Percentiles rank a stretch among this genome's conserved stretches.
Conservation (phyloP, 2,329 filamentous ascomycete species). For the Trichoderma gracile region DNA sequence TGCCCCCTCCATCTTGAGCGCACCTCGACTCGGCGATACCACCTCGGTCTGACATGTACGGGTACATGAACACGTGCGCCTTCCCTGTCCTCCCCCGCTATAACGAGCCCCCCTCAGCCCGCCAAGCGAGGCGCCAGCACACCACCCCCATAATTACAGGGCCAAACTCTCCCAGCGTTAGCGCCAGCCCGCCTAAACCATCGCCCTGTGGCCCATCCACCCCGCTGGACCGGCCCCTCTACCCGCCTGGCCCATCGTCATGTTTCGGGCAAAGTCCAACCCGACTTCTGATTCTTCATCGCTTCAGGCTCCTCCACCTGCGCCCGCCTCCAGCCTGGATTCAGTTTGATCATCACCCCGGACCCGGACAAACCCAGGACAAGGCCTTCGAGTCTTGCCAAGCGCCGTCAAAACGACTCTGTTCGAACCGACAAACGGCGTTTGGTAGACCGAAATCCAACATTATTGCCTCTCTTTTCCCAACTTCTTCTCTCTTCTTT, state of each 20-base stretch:
- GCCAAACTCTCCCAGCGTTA: slow-evolving; percentile 13
- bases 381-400: not conserved
- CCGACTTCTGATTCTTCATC: slow-evolving; percentile 2
- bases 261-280: no score
- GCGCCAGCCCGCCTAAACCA: slow-evolving; percentile 5
- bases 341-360: no score
- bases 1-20: no score
- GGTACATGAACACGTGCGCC: not conserved
- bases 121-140: slow-evolving; percentile 8
- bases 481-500: not conserved
- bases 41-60: no score
- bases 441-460: not conserved
- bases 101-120: not conserved
- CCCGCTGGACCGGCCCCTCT: slow-evolving; percentile 20
- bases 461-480: not conserved
- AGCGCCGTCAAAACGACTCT: not conserved
- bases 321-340: not conserved
- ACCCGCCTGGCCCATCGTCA: slow-evolving; percentile 13
- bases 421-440: not conserved
- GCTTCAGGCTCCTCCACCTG: not conserved
- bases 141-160: slow-evolving; percentile 23
- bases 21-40: no score
- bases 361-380: not conserved
- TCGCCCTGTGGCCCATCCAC: slow-evolving; percentile 7
- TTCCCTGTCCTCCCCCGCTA: not conserved